These are phyloP conservation scores for Cystobasidiopsis lactophilus DNA, from an alignment of 768 basidiomycete species.

Conservation along the genomic window DNA sequence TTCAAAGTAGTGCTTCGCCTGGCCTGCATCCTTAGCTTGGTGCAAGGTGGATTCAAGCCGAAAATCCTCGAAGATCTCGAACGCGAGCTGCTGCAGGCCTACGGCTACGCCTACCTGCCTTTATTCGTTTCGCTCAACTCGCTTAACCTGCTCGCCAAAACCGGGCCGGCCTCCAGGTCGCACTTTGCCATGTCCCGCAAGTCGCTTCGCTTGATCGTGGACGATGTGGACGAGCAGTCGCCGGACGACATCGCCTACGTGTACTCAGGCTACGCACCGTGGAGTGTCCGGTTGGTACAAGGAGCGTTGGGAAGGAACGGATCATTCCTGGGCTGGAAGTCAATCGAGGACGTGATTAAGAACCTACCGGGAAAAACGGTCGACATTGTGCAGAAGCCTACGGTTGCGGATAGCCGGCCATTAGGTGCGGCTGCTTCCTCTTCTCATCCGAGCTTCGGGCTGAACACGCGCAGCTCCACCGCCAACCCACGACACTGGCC, in stretches of 20 bases:
- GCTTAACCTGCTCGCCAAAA: slow-evolving; percentile 34
- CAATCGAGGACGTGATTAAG: slow-evolving; percentile 73
- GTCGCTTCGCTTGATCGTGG: slow-evolving; percentile 69
- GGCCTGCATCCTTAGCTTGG: slow-evolving; percentile 66
- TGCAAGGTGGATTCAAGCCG: slow-evolving; percentile 61
- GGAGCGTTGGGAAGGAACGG: slow-evolving; percentile 33
- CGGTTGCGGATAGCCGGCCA: slow-evolving; percentile 7
- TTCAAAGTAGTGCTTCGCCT: slow-evolving; percentile 56
- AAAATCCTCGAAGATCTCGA: slow-evolving; percentile 72
- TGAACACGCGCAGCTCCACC: not conserved
- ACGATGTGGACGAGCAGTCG: slow-evolving; percentile 40
- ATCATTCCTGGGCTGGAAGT: slow-evolving; percentile 87
- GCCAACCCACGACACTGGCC: slow-evolving; percentile 35
- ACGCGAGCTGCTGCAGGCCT: slow-evolving; percentile 61
- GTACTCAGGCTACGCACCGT: slow-evolving; percentile 90
- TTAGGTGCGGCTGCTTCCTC: slow-evolving; percentile 1
- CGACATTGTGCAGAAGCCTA: slow-evolving; percentile 39
- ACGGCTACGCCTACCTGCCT: slow-evolving; percentile 37
- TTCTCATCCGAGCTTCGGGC: too few species aligned
- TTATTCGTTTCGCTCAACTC: slow-evolving; percentile 26
- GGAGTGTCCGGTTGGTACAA: slow-evolving; percentile 76
- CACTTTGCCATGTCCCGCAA: slow-evolving; percentile 57
- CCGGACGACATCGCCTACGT: slow-evolving; percentile 91
- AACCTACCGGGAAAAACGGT: slow-evolving; percentile 67
- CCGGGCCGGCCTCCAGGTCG: slow-evolving; percentile 40